phyloP scores from a whole-genome alignment of 306 rosid genomes.

The Ziziphus jujuba region DNA sequence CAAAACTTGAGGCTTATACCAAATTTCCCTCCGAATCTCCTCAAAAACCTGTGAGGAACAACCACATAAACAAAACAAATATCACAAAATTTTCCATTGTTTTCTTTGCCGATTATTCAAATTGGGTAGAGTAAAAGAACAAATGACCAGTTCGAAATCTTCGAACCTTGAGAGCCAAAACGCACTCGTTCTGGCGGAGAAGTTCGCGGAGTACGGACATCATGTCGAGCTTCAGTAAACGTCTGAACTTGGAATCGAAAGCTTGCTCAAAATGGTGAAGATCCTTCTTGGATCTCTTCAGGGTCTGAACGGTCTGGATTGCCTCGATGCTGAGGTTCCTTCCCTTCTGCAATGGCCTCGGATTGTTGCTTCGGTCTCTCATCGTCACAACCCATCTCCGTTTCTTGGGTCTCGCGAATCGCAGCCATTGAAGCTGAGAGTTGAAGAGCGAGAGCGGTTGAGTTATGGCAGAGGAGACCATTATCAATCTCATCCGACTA shows the following conservation, averaged over 20 bases:
- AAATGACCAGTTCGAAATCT: not conserved
- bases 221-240: slow-evolving; percentile 52
- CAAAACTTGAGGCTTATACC: slow-evolving; percentile 48
- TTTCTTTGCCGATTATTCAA: not conserved
- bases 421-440: slow-evolving; percentile 9
- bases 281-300: slow-evolving; percentile 39
- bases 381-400: slow-evolving; percentile 27
- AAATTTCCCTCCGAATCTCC: slow-evolving; percentile 41
- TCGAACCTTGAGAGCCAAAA: slow-evolving; percentile 54
- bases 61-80: not conserved
- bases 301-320: slow-evolving; percentile 48
- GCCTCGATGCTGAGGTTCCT: slow-evolving; percentile 61
- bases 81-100: not conserved
- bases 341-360: slow-evolving; percentile 51
- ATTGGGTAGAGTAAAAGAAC: not conserved
- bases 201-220: slow-evolving; percentile 52
- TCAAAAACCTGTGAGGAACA: slow-evolving; percentile 37
- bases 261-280: slow-evolving; percentile 22
- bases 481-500: not conserved
- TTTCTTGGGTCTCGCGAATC: slow-evolving; percentile 9
- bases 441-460: slow-evolving; percentile 7
- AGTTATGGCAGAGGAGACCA: not conserved
- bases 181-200: slow-evolving; percentile 51
- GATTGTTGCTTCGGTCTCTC: slow-evolving; percentile 51
- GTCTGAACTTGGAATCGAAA: slow-evolving; percentile 37